Evolutionary conservation across 2,329 filamentous ascomycete genomes (phyloP).

Genomic region (Fusarium nisikadoi): DNA sequence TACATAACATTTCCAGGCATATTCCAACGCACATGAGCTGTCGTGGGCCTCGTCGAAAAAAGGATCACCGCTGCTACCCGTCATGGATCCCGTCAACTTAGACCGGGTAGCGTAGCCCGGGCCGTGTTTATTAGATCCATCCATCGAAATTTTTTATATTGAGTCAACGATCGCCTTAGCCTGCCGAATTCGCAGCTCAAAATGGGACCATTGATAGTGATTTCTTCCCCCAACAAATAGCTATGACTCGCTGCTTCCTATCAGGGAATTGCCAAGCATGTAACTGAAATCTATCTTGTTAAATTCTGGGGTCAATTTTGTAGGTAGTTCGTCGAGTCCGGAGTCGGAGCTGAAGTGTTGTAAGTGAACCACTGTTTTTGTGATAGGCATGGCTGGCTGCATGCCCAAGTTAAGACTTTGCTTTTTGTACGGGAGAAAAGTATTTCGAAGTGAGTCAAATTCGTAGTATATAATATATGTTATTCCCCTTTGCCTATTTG

Average conservation of each 20-base stretch:
- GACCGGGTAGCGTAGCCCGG: neutral
- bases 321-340: neutral
- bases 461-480: neutral
- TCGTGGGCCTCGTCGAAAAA: neutral
- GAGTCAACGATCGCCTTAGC: slow-evolving; percentile 4
- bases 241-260: neutral
- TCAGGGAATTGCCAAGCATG: neutral
- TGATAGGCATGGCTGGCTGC: neutral
- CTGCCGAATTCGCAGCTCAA: slow-evolving; percentile 8
- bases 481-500: neutral
- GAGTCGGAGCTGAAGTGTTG: slow-evolving; percentile 17
- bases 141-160: neutral
- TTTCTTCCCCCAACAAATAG: neutral
- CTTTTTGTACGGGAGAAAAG: neutral
- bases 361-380: slow-evolving; percentile 16
- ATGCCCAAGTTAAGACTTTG: neutral
- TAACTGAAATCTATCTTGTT: neutral
- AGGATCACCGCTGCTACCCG: slow-evolving; percentile 2
- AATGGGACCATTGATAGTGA: neutral
- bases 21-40: neutral
- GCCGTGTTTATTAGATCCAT: neutral
- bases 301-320: neutral
- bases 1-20: neutral
- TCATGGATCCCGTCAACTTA: neutral
- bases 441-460: slow-evolving; percentile 5